These are phyloP conservation scores for Coniella vitis DNA, from an alignment of 2,329 filamentous ascomycete genomes.

Conservation along the genomic window DNA sequence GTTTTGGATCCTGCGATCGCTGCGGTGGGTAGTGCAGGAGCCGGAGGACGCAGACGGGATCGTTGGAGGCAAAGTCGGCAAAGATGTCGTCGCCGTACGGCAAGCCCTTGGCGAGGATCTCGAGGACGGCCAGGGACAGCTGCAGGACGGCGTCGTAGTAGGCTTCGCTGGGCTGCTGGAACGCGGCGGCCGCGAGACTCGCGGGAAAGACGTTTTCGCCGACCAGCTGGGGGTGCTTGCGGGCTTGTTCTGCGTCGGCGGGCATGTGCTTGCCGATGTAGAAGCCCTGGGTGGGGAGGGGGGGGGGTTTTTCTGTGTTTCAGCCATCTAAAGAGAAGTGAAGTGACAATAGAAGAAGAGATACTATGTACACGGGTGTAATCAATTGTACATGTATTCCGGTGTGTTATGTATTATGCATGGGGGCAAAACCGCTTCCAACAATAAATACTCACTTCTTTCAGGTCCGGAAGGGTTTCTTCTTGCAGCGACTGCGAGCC, in stretches of 20 bases:
- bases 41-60: conserved; percentile 36
- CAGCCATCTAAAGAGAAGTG: no score
- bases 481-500: conserved; percentile 38
- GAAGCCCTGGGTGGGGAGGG: conserved; percentile 23
- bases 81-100: conserved; percentile 35
- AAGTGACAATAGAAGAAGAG: no score
- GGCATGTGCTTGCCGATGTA: conserved; percentile 34
- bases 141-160: conserved; percentile 34
- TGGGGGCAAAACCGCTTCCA: no score
- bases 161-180: conserved; percentile 31
- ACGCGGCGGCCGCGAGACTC: conserved; percentile 20
- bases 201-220: conserved; percentile 32
- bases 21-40: conserved; percentile 44
- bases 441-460: conserved; percentile 27
- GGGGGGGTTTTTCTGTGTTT: no score
- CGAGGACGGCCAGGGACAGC: conserved; percentile 34
- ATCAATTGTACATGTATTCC: no score
- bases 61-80: conserved; percentile 32
- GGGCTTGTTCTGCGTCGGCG: conserved; percentile 19
- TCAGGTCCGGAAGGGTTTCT: conserved; percentile 38
- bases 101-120: conserved; percentile 35
- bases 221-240: conserved; percentile 33
- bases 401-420: no score
- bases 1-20: conserved; percentile 24
- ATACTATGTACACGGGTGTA: no score